phyloP scores from a whole-genome alignment of 116 monocot species.

The Cymodocea nodosa region DNA sequence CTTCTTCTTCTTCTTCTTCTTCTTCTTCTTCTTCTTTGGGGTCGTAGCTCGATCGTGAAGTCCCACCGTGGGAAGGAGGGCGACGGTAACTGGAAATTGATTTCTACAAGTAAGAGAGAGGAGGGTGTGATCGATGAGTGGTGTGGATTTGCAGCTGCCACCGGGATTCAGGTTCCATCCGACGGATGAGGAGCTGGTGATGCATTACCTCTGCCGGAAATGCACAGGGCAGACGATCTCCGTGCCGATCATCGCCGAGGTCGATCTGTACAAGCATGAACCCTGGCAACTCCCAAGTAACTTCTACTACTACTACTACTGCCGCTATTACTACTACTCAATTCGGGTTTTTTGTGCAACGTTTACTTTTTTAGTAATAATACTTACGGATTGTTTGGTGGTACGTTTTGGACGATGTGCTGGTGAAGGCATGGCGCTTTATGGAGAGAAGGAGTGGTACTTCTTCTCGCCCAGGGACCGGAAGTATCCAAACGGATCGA shows the following conservation, averaged over 20 bases:
- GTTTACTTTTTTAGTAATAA: background rate
- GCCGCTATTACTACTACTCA: too few species aligned
- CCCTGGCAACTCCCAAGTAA: slow-evolving; percentile 19
- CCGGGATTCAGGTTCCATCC: slow-evolving; percentile 27
- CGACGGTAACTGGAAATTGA: background rate
- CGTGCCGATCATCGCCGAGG: slow-evolving; percentile 16
- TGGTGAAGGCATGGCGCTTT: slow-evolving; percentile 60
- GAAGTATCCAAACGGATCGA: slow-evolving; percentile 24
- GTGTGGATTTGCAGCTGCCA: slow-evolving; percentile 22
- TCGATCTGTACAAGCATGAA: slow-evolving; percentile 22
- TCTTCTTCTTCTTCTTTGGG: too few species aligned
- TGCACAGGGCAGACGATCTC: slow-evolving; percentile 11
- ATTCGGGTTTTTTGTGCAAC: background rate
- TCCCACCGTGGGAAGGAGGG: background rate
- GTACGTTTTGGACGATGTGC: background rate
- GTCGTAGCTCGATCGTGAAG: too few species aligned
- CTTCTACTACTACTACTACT: slow-evolving; percentile 24
- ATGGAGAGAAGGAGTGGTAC: slow-evolving; percentile 35
- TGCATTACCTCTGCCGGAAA: slow-evolving; percentile 18
- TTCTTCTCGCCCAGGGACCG: slow-evolving; percentile 24
- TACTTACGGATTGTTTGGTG: background rate
- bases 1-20: too few species aligned
- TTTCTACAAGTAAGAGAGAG: background rate
- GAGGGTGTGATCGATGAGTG: slow-evolving; percentile 21
- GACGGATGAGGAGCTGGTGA: slow-evolving; percentile 22